These are phyloP conservation scores for Bocquillonia castaneifolia DNA, from an alignment of 441 rosid genomes.

Conservation along the genomic window DNA sequence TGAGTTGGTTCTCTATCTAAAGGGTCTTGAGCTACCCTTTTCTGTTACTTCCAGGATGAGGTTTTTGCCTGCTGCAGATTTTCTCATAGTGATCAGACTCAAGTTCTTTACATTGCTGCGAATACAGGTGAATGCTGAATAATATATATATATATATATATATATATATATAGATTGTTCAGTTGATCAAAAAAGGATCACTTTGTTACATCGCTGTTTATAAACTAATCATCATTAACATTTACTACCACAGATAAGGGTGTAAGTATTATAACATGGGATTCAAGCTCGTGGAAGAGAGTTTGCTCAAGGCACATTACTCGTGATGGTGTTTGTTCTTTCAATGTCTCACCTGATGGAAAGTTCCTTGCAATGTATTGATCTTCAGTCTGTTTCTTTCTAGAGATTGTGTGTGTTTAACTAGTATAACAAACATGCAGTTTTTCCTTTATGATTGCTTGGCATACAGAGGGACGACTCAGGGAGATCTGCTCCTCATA, in stretches of 20 bases:
- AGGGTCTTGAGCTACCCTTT: constrained; percentile 22
- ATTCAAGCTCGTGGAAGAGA: constrained; percentile 65
- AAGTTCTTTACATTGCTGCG: constrained; percentile 64
- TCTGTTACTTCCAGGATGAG: constrained; percentile 61
- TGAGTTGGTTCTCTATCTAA: constrained; percentile 13
- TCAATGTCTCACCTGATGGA: constrained; percentile 82
- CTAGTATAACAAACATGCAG: constrained; percentile 1
- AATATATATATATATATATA: too few species aligned
- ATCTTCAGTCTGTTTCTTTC: constrained; percentile 8
- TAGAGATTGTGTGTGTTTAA: constrained; percentile 14
- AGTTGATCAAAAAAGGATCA: neutral
- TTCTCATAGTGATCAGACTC: constrained; percentile 43
- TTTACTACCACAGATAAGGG: constrained; percentile 48
- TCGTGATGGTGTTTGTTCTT: constrained; percentile 55
- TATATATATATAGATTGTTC: too few species aligned
- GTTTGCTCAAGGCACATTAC: constrained; percentile 46
- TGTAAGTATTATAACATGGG: constrained; percentile 65
- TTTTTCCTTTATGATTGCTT: constrained; percentile 15
- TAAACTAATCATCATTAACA: constrained; percentile 12
- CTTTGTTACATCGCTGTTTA: neutral
- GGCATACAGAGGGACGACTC: constrained; percentile 57
- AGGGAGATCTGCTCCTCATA: constrained; percentile 64
- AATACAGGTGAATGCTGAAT: constrained; percentile 53
- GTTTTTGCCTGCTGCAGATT: constrained; percentile 74
- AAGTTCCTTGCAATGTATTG: constrained; percentile 72